Evolutionary conservation across 306 rosid species (phyloP).

Genomic region (Macrotyloma uniflorum): DNA sequence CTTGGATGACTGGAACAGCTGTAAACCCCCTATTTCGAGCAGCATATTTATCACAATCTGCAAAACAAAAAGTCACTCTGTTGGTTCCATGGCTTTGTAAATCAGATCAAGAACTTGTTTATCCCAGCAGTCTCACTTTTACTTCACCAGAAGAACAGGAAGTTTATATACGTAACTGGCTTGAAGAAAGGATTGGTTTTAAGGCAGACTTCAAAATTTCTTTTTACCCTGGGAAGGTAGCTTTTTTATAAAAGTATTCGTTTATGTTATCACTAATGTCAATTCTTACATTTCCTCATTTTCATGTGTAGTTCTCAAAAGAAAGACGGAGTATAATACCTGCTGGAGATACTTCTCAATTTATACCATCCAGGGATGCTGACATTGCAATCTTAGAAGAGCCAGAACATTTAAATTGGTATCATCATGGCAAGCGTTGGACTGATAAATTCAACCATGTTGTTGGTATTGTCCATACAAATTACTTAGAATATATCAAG

Average conservation of each 20-base stretch:
- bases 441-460: conserved; percentile 94
- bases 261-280: conserved; percentile 22
- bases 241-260: conserved; percentile 25
- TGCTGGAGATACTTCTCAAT: conserved; percentile 94
- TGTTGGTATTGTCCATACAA: conserved; percentile 96
- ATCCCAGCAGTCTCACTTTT: conserved; percentile 77
- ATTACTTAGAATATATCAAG: conserved; percentile 94
- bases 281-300: conserved; percentile 41
- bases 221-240: conserved; percentile 97
- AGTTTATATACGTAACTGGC: conserved; percentile 88
- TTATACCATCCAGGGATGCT: conserved; percentile 86
- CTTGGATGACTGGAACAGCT: conserved; percentile 99
- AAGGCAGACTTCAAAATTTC: conserved; percentile 90
- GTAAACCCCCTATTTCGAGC: conserved; percentile 98
- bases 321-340: conserved; percentile 90
- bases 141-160: conserved; percentile 96
- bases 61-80: conserved; percentile 80
- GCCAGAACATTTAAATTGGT: conserved; percentile 98
- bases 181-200: conserved; percentile 95
- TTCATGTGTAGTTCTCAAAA: conserved; percentile 69
- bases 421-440: conserved; percentile 98
- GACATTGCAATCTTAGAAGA: conserved; percentile 97
- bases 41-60: conserved; percentile 85
- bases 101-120: conserved; percentile 91
- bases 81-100: conserved; percentile 96